phyloP scores from a whole-genome alignment of 257 asterid species.

The Solanum okadae region DNA sequence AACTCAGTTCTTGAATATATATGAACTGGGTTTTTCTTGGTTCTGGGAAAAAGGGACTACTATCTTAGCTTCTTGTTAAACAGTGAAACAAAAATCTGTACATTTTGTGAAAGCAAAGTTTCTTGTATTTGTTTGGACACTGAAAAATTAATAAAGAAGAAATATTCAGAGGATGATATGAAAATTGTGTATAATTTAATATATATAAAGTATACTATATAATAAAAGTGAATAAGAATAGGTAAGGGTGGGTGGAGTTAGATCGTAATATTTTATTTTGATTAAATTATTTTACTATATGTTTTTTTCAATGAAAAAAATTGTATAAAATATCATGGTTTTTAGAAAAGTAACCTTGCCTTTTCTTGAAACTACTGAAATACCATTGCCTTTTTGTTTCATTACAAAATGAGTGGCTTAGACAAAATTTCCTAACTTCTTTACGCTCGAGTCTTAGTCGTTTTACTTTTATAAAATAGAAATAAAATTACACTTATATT shows the following conservation, averaged over 20 bases:
- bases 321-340: background rate
- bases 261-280: conserved; percentile 9
- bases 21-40: background rate
- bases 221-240: conserved; percentile 13
- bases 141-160: background rate
- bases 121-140: background rate
- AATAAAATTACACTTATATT: no score
- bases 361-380: background rate
- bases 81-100: background rate
- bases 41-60: background rate
- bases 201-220: background rate
- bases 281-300: background rate
- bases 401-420: background rate
- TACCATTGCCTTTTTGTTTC: background rate
- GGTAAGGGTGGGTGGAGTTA: conserved; percentile 40
- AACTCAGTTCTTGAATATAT: background rate
- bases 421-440: background rate
- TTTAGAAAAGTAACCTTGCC: background rate
- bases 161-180: background rate
- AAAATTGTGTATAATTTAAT: background rate
- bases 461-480: no score
- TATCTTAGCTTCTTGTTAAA: background rate
- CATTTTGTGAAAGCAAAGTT: background rate
- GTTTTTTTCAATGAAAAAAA: background rate
- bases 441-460: background rate